Conservation (phyloP, 2,329 filamentous ascomycete genomes). For the Talaromyces sp. region DNA sequence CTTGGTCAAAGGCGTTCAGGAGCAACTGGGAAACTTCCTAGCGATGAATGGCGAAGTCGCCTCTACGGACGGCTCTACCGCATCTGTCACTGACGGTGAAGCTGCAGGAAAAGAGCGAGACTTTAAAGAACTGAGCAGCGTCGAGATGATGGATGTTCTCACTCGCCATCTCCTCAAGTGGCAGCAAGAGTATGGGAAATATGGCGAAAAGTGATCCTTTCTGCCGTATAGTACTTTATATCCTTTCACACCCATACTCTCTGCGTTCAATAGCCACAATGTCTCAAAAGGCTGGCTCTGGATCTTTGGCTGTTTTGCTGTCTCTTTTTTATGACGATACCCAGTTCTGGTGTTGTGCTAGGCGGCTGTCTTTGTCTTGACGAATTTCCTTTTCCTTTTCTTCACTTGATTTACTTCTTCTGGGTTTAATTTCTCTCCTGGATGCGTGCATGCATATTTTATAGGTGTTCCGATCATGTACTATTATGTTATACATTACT, state of each 20-base stretch:
- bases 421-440: neutral
- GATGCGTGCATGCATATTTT: neutral
- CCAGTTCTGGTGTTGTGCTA: neutral
- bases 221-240: constrained; percentile 10
- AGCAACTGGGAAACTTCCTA: constrained; percentile 26
- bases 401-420: neutral
- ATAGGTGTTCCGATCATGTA: neutral
- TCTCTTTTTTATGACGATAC: neutral
- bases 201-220: constrained; percentile 38
- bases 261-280: neutral
- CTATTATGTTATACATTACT: neutral
- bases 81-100: constrained; percentile 21
- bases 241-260: constrained; percentile 8
- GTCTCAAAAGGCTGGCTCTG: neutral
- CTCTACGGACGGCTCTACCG: constrained; percentile 6
- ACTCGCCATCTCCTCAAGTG: constrained; percentile 76
- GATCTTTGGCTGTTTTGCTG: neutral
- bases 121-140: constrained; percentile 70
- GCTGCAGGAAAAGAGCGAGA: constrained; percentile 37
- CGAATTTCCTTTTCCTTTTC: neutral
- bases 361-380: neutral
- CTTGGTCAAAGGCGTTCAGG: constrained; percentile 28
- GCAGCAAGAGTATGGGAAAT: constrained; percentile 66
- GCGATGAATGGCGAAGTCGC: constrained; percentile 21
- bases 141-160: constrained; percentile 87